These are phyloP conservation scores for Curvularia spicifera DNA, from an alignment of 2,329 filamentous ascomycete genomes.

Conservation along the genomic window DNA sequence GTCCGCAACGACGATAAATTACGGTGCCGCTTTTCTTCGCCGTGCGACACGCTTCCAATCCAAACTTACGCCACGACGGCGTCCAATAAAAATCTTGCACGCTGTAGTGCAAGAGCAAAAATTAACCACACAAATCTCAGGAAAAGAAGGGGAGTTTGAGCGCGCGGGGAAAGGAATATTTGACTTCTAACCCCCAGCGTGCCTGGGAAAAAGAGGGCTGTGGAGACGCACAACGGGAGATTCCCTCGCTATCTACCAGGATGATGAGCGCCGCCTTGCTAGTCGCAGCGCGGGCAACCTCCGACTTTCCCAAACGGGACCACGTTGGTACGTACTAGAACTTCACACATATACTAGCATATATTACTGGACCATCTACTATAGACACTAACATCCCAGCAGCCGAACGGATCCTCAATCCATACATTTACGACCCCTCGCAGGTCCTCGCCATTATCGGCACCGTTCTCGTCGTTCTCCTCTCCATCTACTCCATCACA, in stretches of 20 bases:
- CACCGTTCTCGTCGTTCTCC: slow-evolving; percentile 50
- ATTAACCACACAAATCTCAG: neutral
- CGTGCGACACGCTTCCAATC: neutral
- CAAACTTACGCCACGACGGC: neutral
- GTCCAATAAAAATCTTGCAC: neutral
- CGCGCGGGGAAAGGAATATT: neutral
- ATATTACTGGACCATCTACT: neutral
- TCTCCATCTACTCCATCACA: slow-evolving; percentile 40
- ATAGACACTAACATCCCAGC: slow-evolving; percentile 1
- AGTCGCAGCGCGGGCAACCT: slow-evolving; percentile 5
- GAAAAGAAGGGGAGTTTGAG: too few relatives aligned
- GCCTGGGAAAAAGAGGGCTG: neutral
- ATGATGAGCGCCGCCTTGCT: slow-evolving; percentile 1
- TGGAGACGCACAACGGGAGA: slow-evolving; percentile 3
- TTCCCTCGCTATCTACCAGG: neutral
- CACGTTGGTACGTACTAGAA: neutral
- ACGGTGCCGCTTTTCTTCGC: neutral
- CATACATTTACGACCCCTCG: slow-evolving; percentile 59
- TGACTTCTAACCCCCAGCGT: too few relatives aligned
- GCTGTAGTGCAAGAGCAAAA: neutral
- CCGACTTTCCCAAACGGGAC: slow-evolving; percentile 10
- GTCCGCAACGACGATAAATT: neutral
- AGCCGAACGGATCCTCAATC: slow-evolving; percentile 38
- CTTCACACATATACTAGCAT: neutral
- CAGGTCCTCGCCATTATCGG: slow-evolving; percentile 53